phyloP scores from a whole-genome alignment of 2,329 filamentous ascomycete genomes.

The Raffaelea albimanens region DNA sequence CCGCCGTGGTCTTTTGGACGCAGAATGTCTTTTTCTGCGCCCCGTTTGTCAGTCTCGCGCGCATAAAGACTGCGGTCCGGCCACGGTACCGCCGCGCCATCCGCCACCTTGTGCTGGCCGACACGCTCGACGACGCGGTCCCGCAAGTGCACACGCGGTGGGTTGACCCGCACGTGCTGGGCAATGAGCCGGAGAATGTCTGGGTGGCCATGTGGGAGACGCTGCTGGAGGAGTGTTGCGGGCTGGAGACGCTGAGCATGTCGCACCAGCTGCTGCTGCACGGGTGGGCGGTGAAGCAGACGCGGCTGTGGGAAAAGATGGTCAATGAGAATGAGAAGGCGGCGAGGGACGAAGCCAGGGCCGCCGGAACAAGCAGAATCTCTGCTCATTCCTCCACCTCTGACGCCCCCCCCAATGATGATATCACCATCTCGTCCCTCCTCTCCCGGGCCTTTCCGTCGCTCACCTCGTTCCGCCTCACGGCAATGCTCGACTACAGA shows the following conservation, averaged over 20 bases:
- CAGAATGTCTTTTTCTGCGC: conserved; percentile 7
- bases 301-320: no score
- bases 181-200: no score
- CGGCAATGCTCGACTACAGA: neutral
- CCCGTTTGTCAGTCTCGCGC: neutral
- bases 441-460: conserved; percentile 1
- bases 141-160: neutral
- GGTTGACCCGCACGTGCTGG: no score
- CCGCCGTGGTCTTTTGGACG: conserved; percentile 11
- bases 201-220: neutral
- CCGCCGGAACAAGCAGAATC: no score
- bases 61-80: conserved; percentile 6
- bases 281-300: no score
- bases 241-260: conserved; percentile 8
- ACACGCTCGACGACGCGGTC: neutral
- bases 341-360: no score
- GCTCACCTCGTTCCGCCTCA: conserved; percentile 2
- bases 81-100: conserved; percentile 8
- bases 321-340: no score
- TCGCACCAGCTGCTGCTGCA: neutral
- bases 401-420: no score
- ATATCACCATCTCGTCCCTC: no score
- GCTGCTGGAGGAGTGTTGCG: conserved; percentile 2
- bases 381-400: no score
- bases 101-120: conserved; percentile 9